Percentiles rank a stretch among this genome's conserved stretches.
Evolutionary conservation across 495 filamentous ascomycete genomes (phyloP).

Genomic region (Aspergillus sclerotioniger): DNA sequence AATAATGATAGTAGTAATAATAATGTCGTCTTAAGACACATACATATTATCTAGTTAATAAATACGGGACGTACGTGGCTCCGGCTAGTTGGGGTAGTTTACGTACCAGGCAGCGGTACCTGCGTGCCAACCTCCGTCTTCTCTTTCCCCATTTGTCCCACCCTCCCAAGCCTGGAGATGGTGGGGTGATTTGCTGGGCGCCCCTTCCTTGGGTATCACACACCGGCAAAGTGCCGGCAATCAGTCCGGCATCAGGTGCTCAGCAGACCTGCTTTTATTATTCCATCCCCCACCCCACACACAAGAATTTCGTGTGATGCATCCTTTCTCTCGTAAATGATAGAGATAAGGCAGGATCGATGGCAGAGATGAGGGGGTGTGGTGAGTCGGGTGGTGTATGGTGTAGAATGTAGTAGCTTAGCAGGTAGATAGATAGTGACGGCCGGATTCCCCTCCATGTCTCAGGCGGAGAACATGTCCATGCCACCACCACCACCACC

Average conservation of each 20-base stretch:
- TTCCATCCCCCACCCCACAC: background rate
- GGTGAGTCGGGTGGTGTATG: conserved; percentile 2
- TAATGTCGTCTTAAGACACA: too few species aligned
- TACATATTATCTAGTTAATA: background rate
- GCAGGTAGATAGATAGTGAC: background rate
- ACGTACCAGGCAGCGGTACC: conserved; percentile 22
- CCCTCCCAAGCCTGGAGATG: conserved; percentile 14
- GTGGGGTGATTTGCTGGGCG: conserved; percentile 16
- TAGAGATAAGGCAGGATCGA: background rate
- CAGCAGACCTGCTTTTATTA: background rate
- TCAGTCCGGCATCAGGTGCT: conserved; percentile 22
- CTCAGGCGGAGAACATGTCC: background rate
- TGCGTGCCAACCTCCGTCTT: conserved; percentile 21
- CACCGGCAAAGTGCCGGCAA: conserved; percentile 16
- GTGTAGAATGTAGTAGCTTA: too few species aligned
- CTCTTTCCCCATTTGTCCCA: conserved; percentile 17
- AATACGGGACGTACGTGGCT: background rate
- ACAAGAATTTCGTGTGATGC: too few species aligned
- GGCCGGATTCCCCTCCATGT: background rate
- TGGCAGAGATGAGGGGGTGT: background rate
- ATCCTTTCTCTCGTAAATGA: too few species aligned
- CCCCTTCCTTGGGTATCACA: background rate
- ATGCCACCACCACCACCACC: background rate
- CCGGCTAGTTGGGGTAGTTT: background rate
- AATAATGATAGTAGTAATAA: too few species aligned